Conservation (phyloP, 1,139 yeast genomes). For the Pichia sp. region DNA sequence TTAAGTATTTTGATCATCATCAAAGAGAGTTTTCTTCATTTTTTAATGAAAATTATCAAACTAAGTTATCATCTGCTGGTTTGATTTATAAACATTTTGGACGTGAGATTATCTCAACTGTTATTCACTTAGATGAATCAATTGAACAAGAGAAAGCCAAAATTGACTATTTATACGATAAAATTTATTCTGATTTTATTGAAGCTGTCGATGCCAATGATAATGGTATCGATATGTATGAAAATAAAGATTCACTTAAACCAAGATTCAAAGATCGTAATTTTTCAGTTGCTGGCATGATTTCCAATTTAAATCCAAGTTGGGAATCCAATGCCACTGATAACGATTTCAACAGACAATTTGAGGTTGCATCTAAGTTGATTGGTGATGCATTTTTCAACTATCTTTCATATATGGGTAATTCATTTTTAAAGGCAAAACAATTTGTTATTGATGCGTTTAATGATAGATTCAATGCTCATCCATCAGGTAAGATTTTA, state of each 20-base stretch:
- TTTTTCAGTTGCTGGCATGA: conserved; percentile 75
- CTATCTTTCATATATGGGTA: conserved; percentile 65
- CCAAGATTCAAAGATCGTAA: conserved; percentile 48
- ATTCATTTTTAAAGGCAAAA: conserved; percentile 90
- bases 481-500: conserved; percentile 64
- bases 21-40: conserved; percentile 74
- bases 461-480: conserved; percentile 44
- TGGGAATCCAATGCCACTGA: conserved; percentile 71
- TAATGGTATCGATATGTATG: conserved; percentile 78
- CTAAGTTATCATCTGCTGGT: conserved; percentile 92
- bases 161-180: conserved; percentile 59
- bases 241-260: conserved; percentile 38
- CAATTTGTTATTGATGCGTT: conserved; percentile 68
- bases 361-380: conserved; percentile 63
- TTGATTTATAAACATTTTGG: conserved; percentile 91
- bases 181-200: conserved; percentile 75
- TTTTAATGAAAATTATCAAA: conserved; percentile 51
- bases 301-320: conserved; percentile 72
- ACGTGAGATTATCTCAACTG: conserved; percentile 53
- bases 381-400: conserved; percentile 78
- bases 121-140: conserved; percentile 22
- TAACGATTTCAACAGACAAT: conserved; percentile 58
- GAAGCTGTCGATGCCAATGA: conserved; percentile 96
- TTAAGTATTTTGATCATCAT: conserved; percentile 90
- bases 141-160: conserved; percentile 32